phyloP scores from a whole-genome alignment of 202 grass and related monocot species.

The Schoenoplectus triqueter region DNA sequence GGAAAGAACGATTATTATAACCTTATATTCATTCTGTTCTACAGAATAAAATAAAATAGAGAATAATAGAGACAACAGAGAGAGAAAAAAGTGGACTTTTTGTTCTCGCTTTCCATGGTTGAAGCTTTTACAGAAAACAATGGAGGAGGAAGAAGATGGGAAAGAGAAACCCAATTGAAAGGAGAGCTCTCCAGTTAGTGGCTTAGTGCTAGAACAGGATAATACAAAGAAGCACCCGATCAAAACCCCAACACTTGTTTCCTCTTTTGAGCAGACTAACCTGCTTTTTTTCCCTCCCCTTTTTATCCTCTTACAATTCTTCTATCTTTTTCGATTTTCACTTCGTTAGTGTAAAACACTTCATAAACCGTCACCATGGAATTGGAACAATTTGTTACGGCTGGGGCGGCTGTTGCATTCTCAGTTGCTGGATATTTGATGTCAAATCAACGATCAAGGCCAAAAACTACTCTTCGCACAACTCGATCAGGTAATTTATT shows the following conservation, averaged over 20 bases:
- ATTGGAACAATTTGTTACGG: slow-evolving; percentile 39
- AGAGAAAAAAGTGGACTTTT: background rate
- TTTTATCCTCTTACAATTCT: background rate
- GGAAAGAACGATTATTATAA: too few relatives aligned
- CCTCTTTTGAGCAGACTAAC: background rate
- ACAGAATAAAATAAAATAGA: background rate
- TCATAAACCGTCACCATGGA: slow-evolving; percentile 2
- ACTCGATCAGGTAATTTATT: slow-evolving; percentile 32
- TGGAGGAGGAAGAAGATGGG: slow-evolving; percentile 17
- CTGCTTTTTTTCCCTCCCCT: background rate
- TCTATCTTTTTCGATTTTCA: background rate
- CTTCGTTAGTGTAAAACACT: background rate
- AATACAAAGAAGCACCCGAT: slow-evolving; percentile 6
- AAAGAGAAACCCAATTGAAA: slow-evolving; percentile 25
- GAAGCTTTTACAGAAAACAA: slow-evolving; percentile 13
- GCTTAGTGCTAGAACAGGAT: background rate
- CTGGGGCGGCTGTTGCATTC: slow-evolving; percentile 39
- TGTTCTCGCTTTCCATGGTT: slow-evolving; percentile 21
- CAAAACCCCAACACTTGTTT: slow-evolving; percentile 3
- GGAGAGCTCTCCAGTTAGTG: slow-evolving; percentile 19
- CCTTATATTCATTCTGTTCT: too few relatives aligned
- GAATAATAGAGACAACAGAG: background rate
- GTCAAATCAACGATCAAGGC: slow-evolving; percentile 37
- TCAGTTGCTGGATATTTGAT: slow-evolving; percentile 41
- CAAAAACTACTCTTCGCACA: slow-evolving; percentile 2